These are phyloP conservation scores for Ceratocystis papillata DNA, from an alignment of 2,329 filamentous ascomycete genomes.

Conservation along the genomic window DNA sequence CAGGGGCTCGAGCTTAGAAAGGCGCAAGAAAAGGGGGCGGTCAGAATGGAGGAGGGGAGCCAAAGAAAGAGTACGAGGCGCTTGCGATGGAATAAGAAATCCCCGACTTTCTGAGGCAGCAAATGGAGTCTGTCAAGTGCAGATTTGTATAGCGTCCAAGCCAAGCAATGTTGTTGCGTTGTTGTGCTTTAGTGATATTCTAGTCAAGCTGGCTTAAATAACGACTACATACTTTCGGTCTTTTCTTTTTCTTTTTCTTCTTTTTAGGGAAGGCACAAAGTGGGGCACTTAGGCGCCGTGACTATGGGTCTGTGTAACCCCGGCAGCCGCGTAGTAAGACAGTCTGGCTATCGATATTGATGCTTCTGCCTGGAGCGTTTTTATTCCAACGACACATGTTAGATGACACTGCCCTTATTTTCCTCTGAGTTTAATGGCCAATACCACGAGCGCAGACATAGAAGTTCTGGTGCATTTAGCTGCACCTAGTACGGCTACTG, in stretches of 20 bases:
- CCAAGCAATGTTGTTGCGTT: no score
- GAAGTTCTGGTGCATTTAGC: conserved; percentile 48
- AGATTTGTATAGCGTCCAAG: no score
- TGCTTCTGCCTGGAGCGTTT: conserved; percentile 2
- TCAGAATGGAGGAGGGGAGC: not conserved
- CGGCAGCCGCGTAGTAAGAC: not conserved
- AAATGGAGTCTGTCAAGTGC: no score
- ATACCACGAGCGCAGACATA: conserved; percentile 29
- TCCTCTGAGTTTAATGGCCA: not conserved
- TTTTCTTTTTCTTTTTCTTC: not conserved
- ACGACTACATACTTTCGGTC: not conserved
- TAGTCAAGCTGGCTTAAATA: conserved; percentile 1
- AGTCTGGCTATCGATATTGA: not conserved
- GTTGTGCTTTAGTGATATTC: not conserved
- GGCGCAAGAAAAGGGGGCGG: not conserved
- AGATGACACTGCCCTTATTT: not conserved
- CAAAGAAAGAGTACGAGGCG: not conserved
- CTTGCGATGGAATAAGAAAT: not conserved
- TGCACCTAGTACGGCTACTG: conserved; percentile 39
- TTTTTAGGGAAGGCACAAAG: not conserved
- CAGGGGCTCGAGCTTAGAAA: not conserved
- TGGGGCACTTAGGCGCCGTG: not conserved
- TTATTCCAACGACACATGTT: not conserved
- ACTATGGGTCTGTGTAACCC: not conserved
- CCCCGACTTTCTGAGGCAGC: not conserved